Evolutionary conservation across 768 basidiomycete species (phyloP), one percentile per base, ranked within the genome.

Genomic region (Amanita phalloides): DNA sequence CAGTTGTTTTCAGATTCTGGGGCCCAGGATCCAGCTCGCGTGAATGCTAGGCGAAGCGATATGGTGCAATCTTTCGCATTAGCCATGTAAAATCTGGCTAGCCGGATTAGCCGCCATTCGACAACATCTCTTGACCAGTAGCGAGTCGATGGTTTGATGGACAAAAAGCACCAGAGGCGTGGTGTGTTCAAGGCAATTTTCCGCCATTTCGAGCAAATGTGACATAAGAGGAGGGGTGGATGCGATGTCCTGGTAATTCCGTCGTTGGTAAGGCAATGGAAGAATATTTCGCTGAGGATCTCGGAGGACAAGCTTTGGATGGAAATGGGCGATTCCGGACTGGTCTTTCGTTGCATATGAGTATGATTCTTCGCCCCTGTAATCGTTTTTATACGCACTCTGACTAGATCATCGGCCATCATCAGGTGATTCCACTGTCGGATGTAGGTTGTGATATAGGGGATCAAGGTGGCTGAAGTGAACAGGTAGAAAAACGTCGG

Each of bases 1-100:
- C 46, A 47, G 11, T 47, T 47, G n/a, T 47, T 47, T 33, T 47
- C 46, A 23, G 46, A 47, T 36, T 47, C 46, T 14, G 46, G 46
- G 5, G 46, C 46, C 46, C 46, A 47, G 9, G 46, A 47, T 8
- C 46, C 46, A 3, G 46, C 46, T 25, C 46, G 46, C n/a, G 35
- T 25, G 8, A 47, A 20, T 10, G 26, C n/a, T 25, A 47, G 33
- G 46, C 35, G 46, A 9, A 47, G 46, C 4, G 46, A 36, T 13
- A 47, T 35, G 6, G 46, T 35, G 13, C 46, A 47, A 13, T 47
- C 46, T 33, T 47, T 47, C 25, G 35, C 46, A 33, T 47, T 47
- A 21, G 33, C 46, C 33, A 47, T 37, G 20, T 47, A 47, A 33
- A 47, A 47, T 33, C 35, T 21, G 9, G 32, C 46, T 33, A 47